Base-by-base conservation (phyloP, 2,329 filamentous ascomycete species). In the Alternaria ventricosa region DNA sequence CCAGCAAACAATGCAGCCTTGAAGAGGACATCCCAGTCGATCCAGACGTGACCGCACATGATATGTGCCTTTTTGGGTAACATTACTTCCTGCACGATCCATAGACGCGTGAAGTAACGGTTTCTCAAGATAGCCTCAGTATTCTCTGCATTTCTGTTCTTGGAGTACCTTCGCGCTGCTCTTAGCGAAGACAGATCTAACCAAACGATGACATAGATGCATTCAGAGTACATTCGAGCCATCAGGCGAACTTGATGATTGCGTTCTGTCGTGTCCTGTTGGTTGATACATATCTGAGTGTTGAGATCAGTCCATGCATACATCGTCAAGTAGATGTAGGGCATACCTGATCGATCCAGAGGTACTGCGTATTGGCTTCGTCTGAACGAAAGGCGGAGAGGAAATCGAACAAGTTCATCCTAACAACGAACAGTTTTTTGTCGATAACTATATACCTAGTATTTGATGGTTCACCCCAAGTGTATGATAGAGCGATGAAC, bases 231-330 rank as follows among this genome's bases (percentile, higher is more conserved):
- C 11, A 64, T 64, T 6, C 27, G 15, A 30, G 33, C 9, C 62
- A 64, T 64, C 15, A 61, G 27, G 15, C 25, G 15, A n/a, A 64
- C 62, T 44, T 64, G 62, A 27, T 57, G 62, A 20, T 54, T 64
- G 5, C 58, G 44, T 43, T 64, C 62, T 2, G 13, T 9, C n/a
- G 30, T 51, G 27, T 33, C 22, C 27, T 28, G 45, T 12, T 66
- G 56, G 28, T 60, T 54, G 27, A 63, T 57, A 36, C 63, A 64
- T 15, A 66, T 20, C 28, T 64, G 45, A 33, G 56, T 54, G 25
- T 61, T 46, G 25, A 25, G 25, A 30, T 50, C 2, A 50, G 47
- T 30, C n/a, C 10, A 50, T 30, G n/a, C 27, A 30, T 20, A 28
- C 18, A n/a, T 30, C 5, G 27, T 12, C 10, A n/a, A 50, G n/a